phyloP scores from a whole-genome alignment of 768 basidiomycete genomes.

The Calocybe indica region DNA sequence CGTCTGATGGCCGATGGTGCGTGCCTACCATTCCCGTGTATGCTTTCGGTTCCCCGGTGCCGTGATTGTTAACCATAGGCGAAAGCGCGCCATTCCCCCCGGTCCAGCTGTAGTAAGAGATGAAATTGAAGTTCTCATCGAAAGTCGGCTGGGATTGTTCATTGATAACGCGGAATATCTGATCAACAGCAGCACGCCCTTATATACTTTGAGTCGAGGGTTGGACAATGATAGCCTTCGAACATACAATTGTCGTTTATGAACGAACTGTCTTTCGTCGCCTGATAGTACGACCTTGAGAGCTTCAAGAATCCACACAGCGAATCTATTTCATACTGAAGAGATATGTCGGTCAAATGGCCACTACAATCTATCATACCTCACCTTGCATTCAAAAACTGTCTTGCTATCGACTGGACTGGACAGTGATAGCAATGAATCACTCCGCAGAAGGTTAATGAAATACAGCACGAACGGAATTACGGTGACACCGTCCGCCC shows the following conservation, averaged over 20 bases:
- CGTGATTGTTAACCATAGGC: slow-evolving; percentile 58
- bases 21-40: slow-evolving; percentile 75
- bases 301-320: slow-evolving; percentile 76
- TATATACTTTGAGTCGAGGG: slow-evolving; percentile 2
- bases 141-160: slow-evolving; percentile 74
- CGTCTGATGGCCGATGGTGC: slow-evolving; percentile 73
- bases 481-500: slow-evolving; percentile 63
- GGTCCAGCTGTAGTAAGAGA: slow-evolving; percentile 82
- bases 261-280: slow-evolving; percentile 67
- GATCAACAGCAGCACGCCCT: slow-evolving; percentile 66
- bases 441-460: neutral
- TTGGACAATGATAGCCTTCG: neutral
- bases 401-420: slow-evolving; percentile 65
- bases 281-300: slow-evolving; percentile 64
- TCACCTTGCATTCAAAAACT: slow-evolving; percentile 80
- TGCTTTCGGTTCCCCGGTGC: slow-evolving; percentile 72
- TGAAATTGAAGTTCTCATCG: slow-evolving; percentile 63
- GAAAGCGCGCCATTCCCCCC: slow-evolving; percentile 59
- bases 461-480: slow-evolving; percentile 52
- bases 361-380: neutral
- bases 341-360: neutral
- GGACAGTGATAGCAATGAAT: slow-evolving; percentile 1
- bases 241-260: slow-evolving; percentile 62
- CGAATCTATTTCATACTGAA: slow-evolving; percentile 74
- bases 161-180: slow-evolving; percentile 70